These are phyloP conservation scores for Carpinus viminea DNA, from an alignment of 306 rosid genomes.

Conservation along the genomic window DNA sequence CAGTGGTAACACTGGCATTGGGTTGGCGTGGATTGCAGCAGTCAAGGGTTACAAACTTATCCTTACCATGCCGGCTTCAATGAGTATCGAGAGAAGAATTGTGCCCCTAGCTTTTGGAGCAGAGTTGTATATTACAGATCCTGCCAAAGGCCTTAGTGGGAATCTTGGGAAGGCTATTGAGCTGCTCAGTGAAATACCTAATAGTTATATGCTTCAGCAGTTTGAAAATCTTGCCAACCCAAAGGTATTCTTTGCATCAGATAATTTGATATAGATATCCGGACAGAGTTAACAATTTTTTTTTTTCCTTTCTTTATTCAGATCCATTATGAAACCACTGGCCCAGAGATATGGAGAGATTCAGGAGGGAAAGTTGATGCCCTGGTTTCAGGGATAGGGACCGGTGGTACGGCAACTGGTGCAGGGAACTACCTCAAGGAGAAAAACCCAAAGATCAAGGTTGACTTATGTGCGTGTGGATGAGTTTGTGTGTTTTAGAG, in stretches of 20 bases:
- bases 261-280: conserved; percentile 8
- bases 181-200: conserved; percentile 53
- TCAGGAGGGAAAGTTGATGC: conserved; percentile 66
- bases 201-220: conserved; percentile 56
- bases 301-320: conserved; percentile 21
- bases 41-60: conserved; percentile 42
- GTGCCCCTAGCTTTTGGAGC: conserved; percentile 81
- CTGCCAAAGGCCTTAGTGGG: conserved; percentile 56
- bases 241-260: conserved; percentile 37
- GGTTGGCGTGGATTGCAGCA: conserved; percentile 78
- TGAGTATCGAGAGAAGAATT: conserved; percentile 68
- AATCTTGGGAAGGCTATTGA: conserved; percentile 55
- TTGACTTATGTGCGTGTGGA: conserved; percentile 15
- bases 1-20: conserved; percentile 86
- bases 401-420: conserved; percentile 81
- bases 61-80: neutral
- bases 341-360: conserved; percentile 93
- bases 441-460: conserved; percentile 80
- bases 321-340: conserved; percentile 90
- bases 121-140: conserved; percentile 64
- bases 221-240: conserved; percentile 77
- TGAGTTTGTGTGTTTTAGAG: neutral
- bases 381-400: conserved; percentile 82
- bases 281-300: neutral
- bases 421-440: conserved; percentile 73